Evolutionary conservation across 345 rosid species (phyloP).

Genomic region (Lepidium sativum): DNA sequence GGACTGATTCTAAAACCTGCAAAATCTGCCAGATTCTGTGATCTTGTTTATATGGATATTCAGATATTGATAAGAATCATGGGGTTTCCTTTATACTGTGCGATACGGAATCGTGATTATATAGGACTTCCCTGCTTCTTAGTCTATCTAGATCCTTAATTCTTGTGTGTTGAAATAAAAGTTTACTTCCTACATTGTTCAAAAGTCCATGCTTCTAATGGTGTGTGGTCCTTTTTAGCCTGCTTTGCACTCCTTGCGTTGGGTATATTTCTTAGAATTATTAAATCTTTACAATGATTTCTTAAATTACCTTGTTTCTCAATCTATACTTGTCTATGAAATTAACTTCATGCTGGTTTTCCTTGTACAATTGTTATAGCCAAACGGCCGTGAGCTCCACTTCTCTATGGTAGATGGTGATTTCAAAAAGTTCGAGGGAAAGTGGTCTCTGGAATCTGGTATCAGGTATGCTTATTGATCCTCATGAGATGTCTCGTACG

Average conservation of each 20-base stretch:
- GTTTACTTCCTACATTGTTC: neutral
- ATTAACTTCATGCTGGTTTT: neutral
- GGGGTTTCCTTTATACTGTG: neutral
- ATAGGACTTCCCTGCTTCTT: neutral
- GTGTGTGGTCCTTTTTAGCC: neutral
- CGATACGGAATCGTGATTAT: neutral
- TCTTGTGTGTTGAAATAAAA: neutral
- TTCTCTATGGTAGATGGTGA: conserved; percentile 98
- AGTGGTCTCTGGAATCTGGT: conserved; percentile 76
- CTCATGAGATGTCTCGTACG: neutral
- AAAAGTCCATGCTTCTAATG: neutral
- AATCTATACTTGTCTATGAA: neutral
- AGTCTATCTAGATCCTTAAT: neutral
- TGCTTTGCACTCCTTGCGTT: neutral
- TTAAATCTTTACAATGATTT: neutral
- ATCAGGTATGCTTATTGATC: conserved; percentile 38
- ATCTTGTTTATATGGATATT: neutral
- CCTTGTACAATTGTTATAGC: conserved; percentile 29
- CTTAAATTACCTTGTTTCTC: neutral
- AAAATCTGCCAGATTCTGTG: neutral
- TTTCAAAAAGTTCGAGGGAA: conserved; percentile 96
- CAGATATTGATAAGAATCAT: neutral
- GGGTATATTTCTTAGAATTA: neutral
- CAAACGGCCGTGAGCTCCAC: conserved; percentile 56
- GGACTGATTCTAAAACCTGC: neutral